Conservation (phyloP, 2,329 filamentous ascomycete species). For the Neofusicoccum ribis region DNA sequence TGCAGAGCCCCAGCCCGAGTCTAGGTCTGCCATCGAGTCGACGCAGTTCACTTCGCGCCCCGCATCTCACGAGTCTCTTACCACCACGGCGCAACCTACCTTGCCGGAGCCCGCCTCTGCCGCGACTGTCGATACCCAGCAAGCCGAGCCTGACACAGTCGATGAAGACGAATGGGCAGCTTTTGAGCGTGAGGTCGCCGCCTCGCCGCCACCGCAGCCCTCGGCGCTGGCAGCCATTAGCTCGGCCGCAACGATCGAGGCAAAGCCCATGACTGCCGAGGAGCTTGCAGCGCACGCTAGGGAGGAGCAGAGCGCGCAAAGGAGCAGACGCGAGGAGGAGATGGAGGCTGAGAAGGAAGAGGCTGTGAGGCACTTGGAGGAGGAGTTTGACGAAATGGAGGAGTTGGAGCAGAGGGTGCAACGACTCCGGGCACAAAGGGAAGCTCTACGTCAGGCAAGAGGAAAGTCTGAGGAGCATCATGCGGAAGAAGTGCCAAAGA, state of each 20-base stretch:
- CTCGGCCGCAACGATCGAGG: conserved; percentile 44
- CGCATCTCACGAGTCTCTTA: not conserved
- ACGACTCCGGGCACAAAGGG: conserved; percentile 47
- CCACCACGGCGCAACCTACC: conserved; percentile 2
- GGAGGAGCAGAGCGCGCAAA: conserved; percentile 45
- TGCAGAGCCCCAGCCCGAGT: conserved; percentile 10
- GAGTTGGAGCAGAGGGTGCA: conserved; percentile 47
- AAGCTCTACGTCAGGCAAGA: conserved; percentile 39
- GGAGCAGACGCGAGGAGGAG: conserved; percentile 45
- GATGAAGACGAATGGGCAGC: conserved; percentile 76
- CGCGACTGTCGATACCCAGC: conserved; percentile 19
- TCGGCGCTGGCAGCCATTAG: conserved; percentile 29
- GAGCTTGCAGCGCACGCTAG: conserved; percentile 48
- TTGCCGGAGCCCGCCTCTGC: not conserved
- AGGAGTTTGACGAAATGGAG: conserved; percentile 55
- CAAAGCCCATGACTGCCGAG: conserved; percentile 48
- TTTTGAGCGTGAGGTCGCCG: conserved; percentile 78
- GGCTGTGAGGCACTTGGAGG: conserved; percentile 44
- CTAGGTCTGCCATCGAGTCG: conserved; percentile 8
- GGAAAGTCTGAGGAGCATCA: conserved; percentile 16
- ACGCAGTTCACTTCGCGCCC: conserved; percentile 14
- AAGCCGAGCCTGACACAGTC: conserved; percentile 27
- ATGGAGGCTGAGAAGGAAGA: conserved; percentile 51
- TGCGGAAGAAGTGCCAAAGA: conserved; percentile 19
- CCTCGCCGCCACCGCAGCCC: conserved; percentile 26